Evolutionary conservation across 441 rosid genomes (phyloP).

Genomic region (Metrosideros polymorpha): DNA sequence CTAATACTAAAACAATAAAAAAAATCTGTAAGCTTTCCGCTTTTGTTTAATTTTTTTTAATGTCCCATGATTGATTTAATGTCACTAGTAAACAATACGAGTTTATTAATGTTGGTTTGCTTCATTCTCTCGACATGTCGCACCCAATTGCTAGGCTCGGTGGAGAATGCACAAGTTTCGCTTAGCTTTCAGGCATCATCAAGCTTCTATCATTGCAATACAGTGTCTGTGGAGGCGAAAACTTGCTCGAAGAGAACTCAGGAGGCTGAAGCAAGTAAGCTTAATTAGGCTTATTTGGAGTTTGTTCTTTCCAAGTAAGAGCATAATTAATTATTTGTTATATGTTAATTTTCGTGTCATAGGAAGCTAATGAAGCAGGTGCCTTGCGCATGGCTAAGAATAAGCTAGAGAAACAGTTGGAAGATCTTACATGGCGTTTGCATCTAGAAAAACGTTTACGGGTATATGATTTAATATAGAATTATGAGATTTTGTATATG

Average conservation of each 20-base stretch:
- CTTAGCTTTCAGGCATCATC: constrained; percentile 46
- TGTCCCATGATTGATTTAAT: not conserved
- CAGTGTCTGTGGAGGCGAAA: constrained; percentile 93
- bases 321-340: not conserved
- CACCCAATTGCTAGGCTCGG: constrained; percentile 35
- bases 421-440: constrained; percentile 90
- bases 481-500: not conserved
- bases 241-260: constrained; percentile 75
- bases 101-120: not conserved
- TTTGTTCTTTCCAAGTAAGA: not conserved
- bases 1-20: not conserved
- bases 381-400: constrained; percentile 87
- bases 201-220: constrained; percentile 60
- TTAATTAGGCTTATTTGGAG: not conserved
- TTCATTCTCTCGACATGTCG: not conserved
- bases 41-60: not conserved
- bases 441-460: constrained; percentile 85
- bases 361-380: constrained; percentile 96
- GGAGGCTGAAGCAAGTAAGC: constrained; percentile 68
- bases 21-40: not conserved
- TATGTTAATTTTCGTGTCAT: constrained; percentile 12
- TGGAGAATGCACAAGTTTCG: constrained; percentile 81
- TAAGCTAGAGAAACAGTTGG: constrained; percentile 94
- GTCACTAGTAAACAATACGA: not conserved
- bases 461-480: constrained; percentile 25